phyloP scores from a whole-genome alignment of 2,329 filamentous ascomycete species.

The Ascochyta fabae region DNA sequence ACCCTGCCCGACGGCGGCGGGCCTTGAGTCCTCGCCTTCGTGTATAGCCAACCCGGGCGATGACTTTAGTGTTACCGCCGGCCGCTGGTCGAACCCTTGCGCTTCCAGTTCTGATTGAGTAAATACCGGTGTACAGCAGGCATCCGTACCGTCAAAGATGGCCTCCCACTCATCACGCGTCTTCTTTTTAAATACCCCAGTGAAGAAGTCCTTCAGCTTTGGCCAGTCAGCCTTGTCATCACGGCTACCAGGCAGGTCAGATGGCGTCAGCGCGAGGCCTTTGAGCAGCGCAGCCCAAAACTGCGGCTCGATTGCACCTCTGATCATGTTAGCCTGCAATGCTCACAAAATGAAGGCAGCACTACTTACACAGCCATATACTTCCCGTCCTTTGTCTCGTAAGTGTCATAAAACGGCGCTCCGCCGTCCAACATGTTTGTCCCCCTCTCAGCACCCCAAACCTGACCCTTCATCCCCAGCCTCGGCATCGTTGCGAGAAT shows the following conservation, averaged over 20 bases:
- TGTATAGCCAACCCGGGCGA: constrained; percentile 73
- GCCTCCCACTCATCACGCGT: constrained; percentile 81
- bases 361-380: constrained; percentile 73
- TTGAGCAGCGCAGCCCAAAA: constrained; percentile 76
- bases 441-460: constrained; percentile 71
- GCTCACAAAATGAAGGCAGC: background rate
- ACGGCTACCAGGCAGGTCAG: constrained; percentile 57
- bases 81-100: constrained; percentile 71
- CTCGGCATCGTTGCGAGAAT: constrained; percentile 82
- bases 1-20: constrained; percentile 65
- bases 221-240: constrained; percentile 72
- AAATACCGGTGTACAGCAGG: constrained; percentile 88
- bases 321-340: constrained; percentile 18
- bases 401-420: constrained; percentile 87
- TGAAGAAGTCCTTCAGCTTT: constrained; percentile 67
- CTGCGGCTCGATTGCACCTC: constrained; percentile 84
- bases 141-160: constrained; percentile 89
- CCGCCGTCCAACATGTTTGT: constrained; percentile 83
- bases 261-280: constrained; percentile 66
- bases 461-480: constrained; percentile 66
- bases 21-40: constrained; percentile 51
- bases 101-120: constrained; percentile 73
- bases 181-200: constrained; percentile 69
- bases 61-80: constrained; percentile 69
- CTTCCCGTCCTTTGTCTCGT: constrained; percentile 78